phyloP scores from a whole-genome alignment of 768 basidiomycete species.

The Suillus discolor region DNA sequence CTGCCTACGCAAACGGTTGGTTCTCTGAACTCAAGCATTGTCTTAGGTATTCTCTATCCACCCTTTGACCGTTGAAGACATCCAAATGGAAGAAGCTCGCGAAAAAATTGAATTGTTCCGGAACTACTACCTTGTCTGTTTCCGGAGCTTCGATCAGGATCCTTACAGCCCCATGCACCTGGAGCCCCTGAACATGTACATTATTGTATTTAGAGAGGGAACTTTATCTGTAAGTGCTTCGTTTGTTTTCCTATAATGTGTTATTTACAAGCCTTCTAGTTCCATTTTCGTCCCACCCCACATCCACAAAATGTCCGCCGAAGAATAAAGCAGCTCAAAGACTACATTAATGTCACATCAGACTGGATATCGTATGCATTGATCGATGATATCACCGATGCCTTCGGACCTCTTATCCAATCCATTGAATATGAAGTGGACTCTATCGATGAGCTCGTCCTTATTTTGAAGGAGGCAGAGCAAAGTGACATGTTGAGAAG shows the following conservation, averaged over 20 bases:
- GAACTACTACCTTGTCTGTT: slow-evolving; percentile 98
- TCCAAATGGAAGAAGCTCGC: slow-evolving; percentile 98
- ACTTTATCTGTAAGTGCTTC: slow-evolving; percentile 76
- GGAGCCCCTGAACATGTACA: slow-evolving; percentile 99
- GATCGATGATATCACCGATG: slow-evolving; percentile 99
- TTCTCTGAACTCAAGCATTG: slow-evolving; percentile 7
- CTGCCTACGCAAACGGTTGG: slow-evolving; percentile 16
- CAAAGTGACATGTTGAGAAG: slow-evolving; percentile 98
- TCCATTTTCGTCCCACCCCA: slow-evolving; percentile 96
- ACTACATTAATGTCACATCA: slow-evolving; percentile 97
- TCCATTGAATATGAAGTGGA: slow-evolving; percentile 99
- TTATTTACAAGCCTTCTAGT: slow-evolving; percentile 45
- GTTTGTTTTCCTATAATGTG: neutral
- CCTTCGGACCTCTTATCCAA: slow-evolving; percentile 97
- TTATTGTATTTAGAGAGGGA: slow-evolving; percentile 97
- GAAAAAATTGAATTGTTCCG: slow-evolving; percentile 99
- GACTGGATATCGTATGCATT: slow-evolving; percentile 99
- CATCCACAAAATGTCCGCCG: slow-evolving; percentile 98
- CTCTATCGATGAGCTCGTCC: slow-evolving; percentile 95
- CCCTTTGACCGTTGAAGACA: slow-evolving; percentile 98
- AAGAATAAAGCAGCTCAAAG: slow-evolving; percentile 97
- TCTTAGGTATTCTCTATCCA: slow-evolving; percentile 92
- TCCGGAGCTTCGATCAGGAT: slow-evolving; percentile 99
- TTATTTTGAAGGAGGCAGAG: slow-evolving; percentile 74
- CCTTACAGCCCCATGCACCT: slow-evolving; percentile 96